Base-by-base conservation (phyloP, 2,329 filamentous ascomycete species). In the Chalaropsis ovoidea region DNA sequence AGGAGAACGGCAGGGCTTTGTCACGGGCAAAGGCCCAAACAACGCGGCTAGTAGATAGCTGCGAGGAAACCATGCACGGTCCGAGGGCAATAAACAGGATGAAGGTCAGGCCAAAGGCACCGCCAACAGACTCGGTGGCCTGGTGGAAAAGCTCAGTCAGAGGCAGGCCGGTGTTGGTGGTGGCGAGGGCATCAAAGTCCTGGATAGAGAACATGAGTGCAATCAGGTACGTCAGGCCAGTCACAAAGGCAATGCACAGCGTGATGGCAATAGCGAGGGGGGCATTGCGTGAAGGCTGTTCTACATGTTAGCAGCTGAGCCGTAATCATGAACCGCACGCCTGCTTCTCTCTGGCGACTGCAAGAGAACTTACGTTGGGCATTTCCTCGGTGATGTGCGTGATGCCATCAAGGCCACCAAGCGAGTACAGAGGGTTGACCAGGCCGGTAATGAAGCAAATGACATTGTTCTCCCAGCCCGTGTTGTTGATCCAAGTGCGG, bases 341-440 rank as follows among this genome's bases (percentile, higher is more conserved):
- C 31, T 31, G 31, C 31, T 31, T 31, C 31, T 31, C 31, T 31
- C 6, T 6, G 6, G 31, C 2, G 2, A 6, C 2, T 39, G 69
- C 54, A 13, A 65, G 43, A 15, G 56, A 63, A 73, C 77, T 72
- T 68, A 78, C 77, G 66, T 77, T 77, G 75, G 66, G 66, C 72
- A 81, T 79, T 70, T 81, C 79, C 69, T 81, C 79, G 0, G 79
- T 78, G 54, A 81, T 78, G 69, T 81, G 79, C 0, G 77, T 77
- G 3, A 78, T 76, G 0, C 77, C 77, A 68, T 81, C 79, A 1
- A 81, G 71, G 0, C 78, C 78, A 24, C 77, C 77, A 15, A 81
- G 73, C 24, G 75, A 75, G 70, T 78, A 81, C 4, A 78, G 70
- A 0, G 78, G 76, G 67, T 80, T 80, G 1, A 81, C 76, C 2